These are phyloP conservation scores for Strobilomyces dryophilus DNA, from an alignment of 768 basidiomycete genomes.

Conservation along the genomic window DNA sequence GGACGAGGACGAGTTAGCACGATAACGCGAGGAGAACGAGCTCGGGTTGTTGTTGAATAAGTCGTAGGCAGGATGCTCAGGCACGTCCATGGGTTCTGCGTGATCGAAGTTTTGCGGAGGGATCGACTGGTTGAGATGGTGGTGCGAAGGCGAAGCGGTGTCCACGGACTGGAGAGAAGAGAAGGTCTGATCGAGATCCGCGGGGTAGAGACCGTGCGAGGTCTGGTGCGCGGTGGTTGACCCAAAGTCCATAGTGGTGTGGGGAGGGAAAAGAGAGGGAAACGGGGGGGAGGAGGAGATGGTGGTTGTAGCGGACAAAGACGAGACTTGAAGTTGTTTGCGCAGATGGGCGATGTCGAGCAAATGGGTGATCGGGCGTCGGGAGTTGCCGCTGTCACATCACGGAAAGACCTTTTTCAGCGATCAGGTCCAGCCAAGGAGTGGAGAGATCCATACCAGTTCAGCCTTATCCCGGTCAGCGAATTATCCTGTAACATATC, in stretches of 20 bases:
- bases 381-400: conserved; percentile 46
- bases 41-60: conserved; percentile 50
- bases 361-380: conserved; percentile 52
- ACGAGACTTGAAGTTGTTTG: conserved; percentile 29
- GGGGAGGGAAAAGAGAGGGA: conserved; percentile 27
- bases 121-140: conserved; percentile 31
- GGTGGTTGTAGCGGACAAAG: conserved; percentile 32
- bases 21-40: conserved; percentile 60
- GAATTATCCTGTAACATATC: conserved; percentile 11
- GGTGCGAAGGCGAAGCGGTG: conserved; percentile 35
- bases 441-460: conserved; percentile 29
- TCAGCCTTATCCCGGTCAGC: not conserved
- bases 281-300: conserved; percentile 21
- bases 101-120: conserved; percentile 44
- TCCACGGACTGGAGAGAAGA: conserved; percentile 42
- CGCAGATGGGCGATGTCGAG: conserved; percentile 35
- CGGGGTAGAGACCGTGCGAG: conserved; percentile 42
- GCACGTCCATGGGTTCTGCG: conserved; percentile 49
- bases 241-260: conserved; percentile 52
- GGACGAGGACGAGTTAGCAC: conserved; percentile 67
- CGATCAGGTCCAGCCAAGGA: conserved; percentile 28
- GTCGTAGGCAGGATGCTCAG: conserved; percentile 61
- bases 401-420: conserved; percentile 37
- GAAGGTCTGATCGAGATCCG: conserved; percentile 57
- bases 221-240: conserved; percentile 34